Percentiles rank a stretch among this genome's conserved stretches.
Evolutionary conservation across 495 filamentous ascomycete genomes (phyloP).

Genomic region (Thermothielavioides terrestris): DNA sequence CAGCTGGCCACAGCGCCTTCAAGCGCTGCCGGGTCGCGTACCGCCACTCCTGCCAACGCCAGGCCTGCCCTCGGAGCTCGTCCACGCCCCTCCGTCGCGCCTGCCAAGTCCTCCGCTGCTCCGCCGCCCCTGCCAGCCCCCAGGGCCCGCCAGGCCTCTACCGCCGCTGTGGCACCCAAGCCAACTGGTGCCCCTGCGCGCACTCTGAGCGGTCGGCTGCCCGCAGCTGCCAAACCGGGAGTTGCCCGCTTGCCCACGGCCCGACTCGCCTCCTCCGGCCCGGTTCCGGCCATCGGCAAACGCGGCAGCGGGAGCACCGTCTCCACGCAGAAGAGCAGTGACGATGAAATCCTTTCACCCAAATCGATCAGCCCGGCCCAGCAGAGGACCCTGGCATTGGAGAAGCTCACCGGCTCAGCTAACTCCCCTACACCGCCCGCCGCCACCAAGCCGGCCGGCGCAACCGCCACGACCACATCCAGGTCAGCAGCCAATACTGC

Average conservation of each 20-base stretch:
- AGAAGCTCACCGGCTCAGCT: slow-evolving; percentile 35
- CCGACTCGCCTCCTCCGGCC: slow-evolving; percentile 35
- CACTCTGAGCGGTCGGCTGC: slow-evolving; percentile 27
- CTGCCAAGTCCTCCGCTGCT: slow-evolving; percentile 56
- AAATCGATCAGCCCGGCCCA: slow-evolving; percentile 41
- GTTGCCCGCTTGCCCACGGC: slow-evolving; percentile 24
- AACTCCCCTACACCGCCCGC: slow-evolving; percentile 18
- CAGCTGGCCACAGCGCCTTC: slow-evolving; percentile 50
- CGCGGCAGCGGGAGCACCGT: slow-evolving; percentile 23
- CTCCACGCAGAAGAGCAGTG: slow-evolving; percentile 32
- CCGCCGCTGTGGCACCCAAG: slow-evolving; percentile 26
- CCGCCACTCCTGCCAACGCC: slow-evolving; percentile 48
- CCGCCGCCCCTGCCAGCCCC: slow-evolving; percentile 44
- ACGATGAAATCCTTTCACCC: slow-evolving; percentile 33
- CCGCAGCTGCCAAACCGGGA: slow-evolving; percentile 25
- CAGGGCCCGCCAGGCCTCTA: slow-evolving; percentile 27
- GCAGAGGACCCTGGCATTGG: slow-evolving; percentile 35
- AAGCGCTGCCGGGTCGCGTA: slow-evolving; percentile 52
- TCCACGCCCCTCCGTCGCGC: slow-evolving; percentile 42
- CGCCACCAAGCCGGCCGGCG: slow-evolving; percentile 17
- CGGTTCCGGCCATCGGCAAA: slow-evolving; percentile 25
- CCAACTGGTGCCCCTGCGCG: slow-evolving; percentile 24
- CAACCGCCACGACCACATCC: neutral
- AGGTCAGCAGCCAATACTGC: slow-evolving; percentile 26
- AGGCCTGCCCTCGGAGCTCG: slow-evolving; percentile 38